Evolutionary conservation across 371 early-diverging fungal genomes (phyloP).

Genomic region (Mycotypha africana): DNA sequence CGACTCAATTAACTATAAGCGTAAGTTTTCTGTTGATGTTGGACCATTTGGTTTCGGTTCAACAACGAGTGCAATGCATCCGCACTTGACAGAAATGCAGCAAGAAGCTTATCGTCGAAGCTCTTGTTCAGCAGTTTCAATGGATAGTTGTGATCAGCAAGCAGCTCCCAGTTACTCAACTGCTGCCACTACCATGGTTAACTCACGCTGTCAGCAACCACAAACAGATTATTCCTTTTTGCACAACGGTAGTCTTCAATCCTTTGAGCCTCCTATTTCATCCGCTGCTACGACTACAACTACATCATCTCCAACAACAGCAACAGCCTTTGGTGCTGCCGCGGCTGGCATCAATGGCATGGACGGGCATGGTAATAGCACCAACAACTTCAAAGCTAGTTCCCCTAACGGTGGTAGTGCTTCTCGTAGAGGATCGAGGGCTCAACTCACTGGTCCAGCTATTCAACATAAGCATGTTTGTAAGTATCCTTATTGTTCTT

Average conservation of each 20-base stretch:
- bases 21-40: conserved; percentile 46
- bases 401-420: no score
- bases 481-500: conserved; percentile 18
- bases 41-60: conserved; percentile 42
- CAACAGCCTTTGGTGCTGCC: no score
- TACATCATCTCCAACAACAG: not conserved
- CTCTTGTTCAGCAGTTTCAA: conserved; percentile 29
- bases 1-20: conserved; percentile 29
- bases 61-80: conserved; percentile 14
- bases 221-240: conserved; percentile 5
- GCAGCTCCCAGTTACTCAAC: conserved; percentile 5
- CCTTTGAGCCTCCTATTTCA: not conserved
- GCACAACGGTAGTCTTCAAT: not conserved
- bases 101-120: conserved; percentile 29
- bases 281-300: conserved; percentile 2
- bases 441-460: conserved; percentile 21
- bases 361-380: no score
- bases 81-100: no score
- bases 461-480: conserved; percentile 32
- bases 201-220: not conserved
- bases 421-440: conserved; percentile 15
- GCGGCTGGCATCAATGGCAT: no score
- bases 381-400: no score
- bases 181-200: conserved; percentile 1
- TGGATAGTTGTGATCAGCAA: conserved; percentile 13